Evolutionary conservation across 2,329 filamentous ascomycete species (phyloP).

Genomic region (Tolypocladium capitatum): DNA sequence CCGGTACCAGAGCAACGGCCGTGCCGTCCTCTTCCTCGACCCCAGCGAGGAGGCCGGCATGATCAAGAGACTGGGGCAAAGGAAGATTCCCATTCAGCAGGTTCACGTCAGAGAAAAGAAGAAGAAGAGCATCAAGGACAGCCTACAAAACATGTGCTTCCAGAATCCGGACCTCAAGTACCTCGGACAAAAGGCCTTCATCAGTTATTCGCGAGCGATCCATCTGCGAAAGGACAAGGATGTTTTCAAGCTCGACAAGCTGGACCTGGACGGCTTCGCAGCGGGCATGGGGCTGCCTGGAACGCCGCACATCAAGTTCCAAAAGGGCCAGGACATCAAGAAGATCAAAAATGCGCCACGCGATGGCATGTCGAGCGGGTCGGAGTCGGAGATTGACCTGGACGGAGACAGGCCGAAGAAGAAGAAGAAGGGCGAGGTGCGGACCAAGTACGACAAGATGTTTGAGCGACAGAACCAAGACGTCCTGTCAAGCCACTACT

Average conservation of each 20-base stretch:
- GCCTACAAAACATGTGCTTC: conserved; percentile 91
- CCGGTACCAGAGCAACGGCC: conserved; percentile 77
- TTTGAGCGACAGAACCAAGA: conserved; percentile 95
- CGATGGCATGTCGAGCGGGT: conserved; percentile 49
- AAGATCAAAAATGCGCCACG: conserved; percentile 76
- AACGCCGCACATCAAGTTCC: conserved; percentile 83
- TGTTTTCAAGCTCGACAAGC: conserved; percentile 69
- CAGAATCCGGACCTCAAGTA: conserved; percentile 91
- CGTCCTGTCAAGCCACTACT: conserved; percentile 86
- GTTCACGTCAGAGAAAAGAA: conserved; percentile 85
- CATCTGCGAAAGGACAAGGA: conserved; percentile 86
- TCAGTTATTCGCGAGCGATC: conserved; percentile 75
- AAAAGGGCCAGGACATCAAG: conserved; percentile 81
- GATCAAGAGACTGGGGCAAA: conserved; percentile 69
- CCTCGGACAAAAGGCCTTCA: conserved; percentile 88
- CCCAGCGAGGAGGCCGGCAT: conserved; percentile 90
- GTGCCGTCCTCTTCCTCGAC: conserved; percentile 81
- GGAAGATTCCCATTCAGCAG: conserved; percentile 76
- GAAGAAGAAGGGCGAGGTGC: conserved; percentile 58
- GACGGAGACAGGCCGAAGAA: conserved; percentile 36
- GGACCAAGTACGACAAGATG: conserved; percentile 96
- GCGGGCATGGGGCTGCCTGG: conserved; percentile 78
- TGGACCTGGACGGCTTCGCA: conserved; percentile 78
- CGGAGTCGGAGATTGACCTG: conserved; percentile 43
- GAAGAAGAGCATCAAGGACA: conserved; percentile 70